These are phyloP conservation scores for Bolboschoenoplectus hybrid DNA, from an alignment of 202 grass and related monocot species.

Conservation along the genomic window DNA sequence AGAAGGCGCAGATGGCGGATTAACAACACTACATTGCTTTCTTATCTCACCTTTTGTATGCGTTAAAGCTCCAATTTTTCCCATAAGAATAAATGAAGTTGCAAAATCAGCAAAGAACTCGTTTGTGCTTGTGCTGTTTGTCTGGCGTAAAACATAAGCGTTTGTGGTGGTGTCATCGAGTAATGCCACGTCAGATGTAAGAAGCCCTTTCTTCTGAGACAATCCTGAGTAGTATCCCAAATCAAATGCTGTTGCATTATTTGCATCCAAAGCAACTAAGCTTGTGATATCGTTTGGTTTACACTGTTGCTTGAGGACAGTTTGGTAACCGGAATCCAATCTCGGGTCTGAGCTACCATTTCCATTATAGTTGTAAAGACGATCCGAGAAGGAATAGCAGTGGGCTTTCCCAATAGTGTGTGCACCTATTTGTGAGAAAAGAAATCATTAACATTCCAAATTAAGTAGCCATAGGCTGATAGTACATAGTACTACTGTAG, in stretches of 20 bases:
- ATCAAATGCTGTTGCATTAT: constrained; percentile 31
- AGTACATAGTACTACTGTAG: background rate
- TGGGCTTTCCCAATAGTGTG: constrained; percentile 41
- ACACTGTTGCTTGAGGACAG: constrained; percentile 13
- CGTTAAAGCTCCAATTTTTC: constrained; percentile 42
- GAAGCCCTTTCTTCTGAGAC: constrained; percentile 35
- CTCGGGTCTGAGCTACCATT: constrained; percentile 32
- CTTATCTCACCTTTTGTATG: constrained; percentile 36
- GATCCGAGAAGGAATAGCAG: constrained; percentile 42
- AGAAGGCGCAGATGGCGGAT: background rate
- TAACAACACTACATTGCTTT: constrained; percentile 25
- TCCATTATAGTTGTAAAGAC: constrained; percentile 42
- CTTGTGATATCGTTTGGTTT: constrained; percentile 14
- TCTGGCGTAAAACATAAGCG: constrained; percentile 26
- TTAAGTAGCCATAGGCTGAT: background rate
- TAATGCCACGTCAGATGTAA: constrained; percentile 35
- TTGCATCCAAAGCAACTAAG: constrained; percentile 33
- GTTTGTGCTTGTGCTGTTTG: constrained; percentile 12
- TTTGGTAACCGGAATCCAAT: constrained; percentile 24
- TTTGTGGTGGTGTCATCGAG: constrained; percentile 5
- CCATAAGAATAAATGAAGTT: constrained; percentile 26
- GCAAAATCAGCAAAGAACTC: constrained; percentile 38
- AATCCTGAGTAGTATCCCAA: constrained; percentile 37
- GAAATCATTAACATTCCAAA: background rate
- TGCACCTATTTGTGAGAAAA: constrained; percentile 29